Conservation (phyloP, 169 alveolate species). For the Plasmodium blacklocki region DNA sequence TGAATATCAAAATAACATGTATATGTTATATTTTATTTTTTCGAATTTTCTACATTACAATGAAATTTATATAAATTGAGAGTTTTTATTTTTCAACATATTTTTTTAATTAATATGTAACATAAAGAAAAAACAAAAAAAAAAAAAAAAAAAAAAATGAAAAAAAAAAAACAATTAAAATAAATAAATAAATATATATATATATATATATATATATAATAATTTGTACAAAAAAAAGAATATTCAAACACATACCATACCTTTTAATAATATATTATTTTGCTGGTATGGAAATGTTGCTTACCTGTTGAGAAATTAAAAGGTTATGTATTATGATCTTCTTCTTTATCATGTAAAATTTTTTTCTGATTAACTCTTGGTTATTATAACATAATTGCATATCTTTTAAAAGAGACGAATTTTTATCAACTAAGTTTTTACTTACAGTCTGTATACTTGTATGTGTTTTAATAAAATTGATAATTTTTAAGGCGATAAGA, state of each 20-base stretch:
- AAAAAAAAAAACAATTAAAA: too few relatives aligned
- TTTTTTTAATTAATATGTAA: too few relatives aligned
- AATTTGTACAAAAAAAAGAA: too few relatives aligned
- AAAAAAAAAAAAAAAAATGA: too few relatives aligned
- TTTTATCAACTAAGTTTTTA: constrained; percentile 34
- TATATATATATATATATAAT: not conserved
- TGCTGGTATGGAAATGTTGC: not conserved
- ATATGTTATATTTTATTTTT: too few relatives aligned
- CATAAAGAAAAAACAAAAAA: too few relatives aligned
- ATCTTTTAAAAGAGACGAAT: constrained; percentile 8
- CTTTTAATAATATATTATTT: too few relatives aligned
- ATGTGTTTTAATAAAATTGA: constrained; percentile 22
- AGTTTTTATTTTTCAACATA: too few relatives aligned
- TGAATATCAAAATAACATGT: too few relatives aligned
- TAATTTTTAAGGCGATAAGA: constrained; percentile 22
- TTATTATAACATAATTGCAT: constrained; percentile 37
- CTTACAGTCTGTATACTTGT: constrained; percentile 19
- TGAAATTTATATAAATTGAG: too few relatives aligned
- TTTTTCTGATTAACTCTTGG: constrained; percentile 35
- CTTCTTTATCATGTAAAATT: constrained; percentile 26
- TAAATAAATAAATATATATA: not conserved
- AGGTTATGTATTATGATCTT: constrained; percentile 16
- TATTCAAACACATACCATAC: too few relatives aligned
- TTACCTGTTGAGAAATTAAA: constrained; percentile 6
- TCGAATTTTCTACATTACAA: too few relatives aligned